Evolutionary conservation across 2,329 filamentous ascomycete genomes (phyloP).

Genomic region (Claviceps monticola): DNA sequence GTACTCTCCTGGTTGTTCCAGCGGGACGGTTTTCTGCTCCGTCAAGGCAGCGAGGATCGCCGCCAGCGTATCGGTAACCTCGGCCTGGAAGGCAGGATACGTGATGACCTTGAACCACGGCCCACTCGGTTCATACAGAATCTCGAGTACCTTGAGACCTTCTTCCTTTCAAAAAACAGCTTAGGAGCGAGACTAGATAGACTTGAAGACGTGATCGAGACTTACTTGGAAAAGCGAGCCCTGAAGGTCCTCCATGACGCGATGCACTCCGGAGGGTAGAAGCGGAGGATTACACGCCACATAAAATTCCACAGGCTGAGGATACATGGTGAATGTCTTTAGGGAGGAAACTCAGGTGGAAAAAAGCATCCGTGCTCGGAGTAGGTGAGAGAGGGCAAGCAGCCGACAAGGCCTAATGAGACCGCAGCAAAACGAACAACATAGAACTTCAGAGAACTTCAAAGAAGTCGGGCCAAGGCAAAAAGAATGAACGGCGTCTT

Average conservation of each 20-base stretch:
- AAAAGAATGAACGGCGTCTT: not conserved
- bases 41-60: slow-evolving; percentile 10
- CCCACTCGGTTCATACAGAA: slow-evolving; percentile 22
- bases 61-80: slow-evolving; percentile 10
- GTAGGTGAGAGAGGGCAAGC: not conserved
- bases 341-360: too few relatives aligned
- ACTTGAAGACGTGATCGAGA: not conserved
- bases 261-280: slow-evolving; percentile 15
- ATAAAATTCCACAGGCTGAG: slow-evolving; percentile 17
- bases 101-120: slow-evolving; percentile 23
- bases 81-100: not conserved
- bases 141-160: slow-evolving; percentile 12
- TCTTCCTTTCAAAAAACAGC: not conserved
- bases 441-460: too few relatives aligned
- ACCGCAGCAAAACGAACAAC: not conserved
- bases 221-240: not conserved
- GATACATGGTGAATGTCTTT: not conserved
- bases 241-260: slow-evolving; percentile 10
- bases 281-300: slow-evolving; percentile 21
- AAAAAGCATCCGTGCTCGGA: not conserved
- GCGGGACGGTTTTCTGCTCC: not conserved
- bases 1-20: not conserved
- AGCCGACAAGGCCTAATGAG: not conserved
- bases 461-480: not conserved
- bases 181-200: not conserved